Base-by-base conservation (phyloP, 2,329 filamentous ascomycete genomes). In the Fusarium sublunatum region DNA sequence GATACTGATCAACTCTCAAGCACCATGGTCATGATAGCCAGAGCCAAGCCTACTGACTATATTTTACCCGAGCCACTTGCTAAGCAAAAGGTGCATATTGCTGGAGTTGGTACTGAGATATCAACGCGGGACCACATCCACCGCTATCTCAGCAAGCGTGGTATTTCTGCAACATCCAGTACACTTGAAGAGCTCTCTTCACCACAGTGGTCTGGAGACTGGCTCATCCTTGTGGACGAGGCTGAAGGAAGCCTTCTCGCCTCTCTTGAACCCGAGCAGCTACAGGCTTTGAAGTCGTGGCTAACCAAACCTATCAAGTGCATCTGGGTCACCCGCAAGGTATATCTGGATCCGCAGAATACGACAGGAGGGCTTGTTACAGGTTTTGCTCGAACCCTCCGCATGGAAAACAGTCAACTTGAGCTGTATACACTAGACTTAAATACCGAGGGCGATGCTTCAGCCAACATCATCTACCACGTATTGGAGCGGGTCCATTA, bases 331-430 rank as follows among this genome's bases (percentile, higher is more conserved):
- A 68, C 65, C 5, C 53, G 34, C 19, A 68, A 68, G 34, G 63
- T 68, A 34, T 67, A 69, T 29, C 48, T 68, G 5, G 53, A 68
- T 12, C 65, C 65, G 2, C 56, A 67, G 9, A 68, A 69, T 31
- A 49, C 50, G 4, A 67, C 59, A 13, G 65, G 65, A 6, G 65
- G 65, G 0, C 65, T 68, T 34, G 65, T 69, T 1, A 68, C 65
- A 1, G 65, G 65, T 31, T 67, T 68, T n/a, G 60, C 65, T 28
- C 50, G 65, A 53, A 69, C 65, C 0, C 45, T 68, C 25, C 57
- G 65, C 13, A 46, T 49, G 7, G 65, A 68, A 41, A 68, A 68
- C 15, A 62, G 63, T 1, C 63, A 67, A 41, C 51, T 68, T 10
- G 65, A 63, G 45, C 11, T 69, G 22, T 68, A 68, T 22, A 68